These are phyloP conservation scores for Berberis vulgaris DNA, from an alignment of 164 flowering plant species.

Conservation along the genomic window DNA sequence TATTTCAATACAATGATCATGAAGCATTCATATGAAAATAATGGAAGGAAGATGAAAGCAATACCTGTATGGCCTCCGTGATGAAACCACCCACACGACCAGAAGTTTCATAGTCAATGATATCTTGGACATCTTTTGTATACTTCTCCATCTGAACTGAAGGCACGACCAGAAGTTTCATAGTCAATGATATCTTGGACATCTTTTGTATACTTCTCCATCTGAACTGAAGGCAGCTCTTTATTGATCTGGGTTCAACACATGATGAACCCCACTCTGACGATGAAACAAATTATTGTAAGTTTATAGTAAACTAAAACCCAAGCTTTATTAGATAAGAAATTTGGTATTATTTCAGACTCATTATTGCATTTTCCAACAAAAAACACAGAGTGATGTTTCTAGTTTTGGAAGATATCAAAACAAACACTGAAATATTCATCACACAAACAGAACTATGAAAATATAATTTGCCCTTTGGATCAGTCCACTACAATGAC, in stretches of 20 bases:
- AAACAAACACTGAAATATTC: no score
- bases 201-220: conserved; percentile 84
- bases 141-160: conserved; percentile 87
- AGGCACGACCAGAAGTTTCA: conserved; percentile 73
- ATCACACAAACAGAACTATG: no score
- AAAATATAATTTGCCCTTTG: no score
- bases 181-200: conserved; percentile 67
- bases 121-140: conserved; percentile 81
- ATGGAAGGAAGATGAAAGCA: background rate
- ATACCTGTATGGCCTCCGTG: conserved; percentile 86
- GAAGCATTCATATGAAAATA: background rate
- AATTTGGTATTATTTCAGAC: no score
- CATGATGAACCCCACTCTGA: conserved; percentile 90
- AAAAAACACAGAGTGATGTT: no score
- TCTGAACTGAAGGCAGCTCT: conserved; percentile 86
- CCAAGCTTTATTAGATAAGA: no score
- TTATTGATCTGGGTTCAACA: conserved; percentile 85
- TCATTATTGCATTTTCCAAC: no score
- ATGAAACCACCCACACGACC: conserved; percentile 82
- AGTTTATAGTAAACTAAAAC: no score
- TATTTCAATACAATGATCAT: background rate
- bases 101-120: conserved; percentile 71
- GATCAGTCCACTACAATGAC: no score
- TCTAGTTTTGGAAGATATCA: no score
- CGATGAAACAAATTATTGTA: background rate